phyloP scores from a whole-genome alignment of 106 monocot species.

The Dioscorea zingiberensis region DNA sequence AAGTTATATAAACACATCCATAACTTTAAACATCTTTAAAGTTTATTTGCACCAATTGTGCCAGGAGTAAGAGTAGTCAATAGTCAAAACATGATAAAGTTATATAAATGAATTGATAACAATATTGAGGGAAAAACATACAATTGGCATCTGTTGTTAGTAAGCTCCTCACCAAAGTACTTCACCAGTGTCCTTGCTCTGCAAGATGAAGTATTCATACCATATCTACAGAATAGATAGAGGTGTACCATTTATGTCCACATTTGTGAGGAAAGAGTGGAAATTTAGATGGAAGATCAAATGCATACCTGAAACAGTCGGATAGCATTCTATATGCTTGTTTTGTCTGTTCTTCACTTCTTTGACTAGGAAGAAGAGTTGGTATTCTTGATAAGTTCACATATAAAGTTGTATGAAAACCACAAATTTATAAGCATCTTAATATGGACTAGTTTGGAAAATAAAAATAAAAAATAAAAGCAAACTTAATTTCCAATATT shows the following conservation, averaged over 20 bases:
- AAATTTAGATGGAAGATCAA: not conserved
- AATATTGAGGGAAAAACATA: constrained; percentile 31
- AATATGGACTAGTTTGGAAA: too few relatives aligned
- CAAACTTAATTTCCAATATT: too few relatives aligned
- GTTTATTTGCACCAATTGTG: too few relatives aligned
- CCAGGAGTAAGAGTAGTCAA: too few relatives aligned
- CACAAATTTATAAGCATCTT: constrained; percentile 1
- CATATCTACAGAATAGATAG: constrained; percentile 55
- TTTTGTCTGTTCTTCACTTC: constrained; percentile 73
- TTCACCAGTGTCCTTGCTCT: constrained; percentile 79
- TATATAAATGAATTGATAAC: too few relatives aligned
- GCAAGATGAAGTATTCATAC: constrained; percentile 73
- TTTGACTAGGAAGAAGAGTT: constrained; percentile 86
- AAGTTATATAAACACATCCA: too few relatives aligned
- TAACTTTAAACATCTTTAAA: too few relatives aligned
- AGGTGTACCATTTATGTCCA: not conserved
- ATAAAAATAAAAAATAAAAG: too few relatives aligned
- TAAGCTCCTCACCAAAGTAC: constrained; percentile 89
- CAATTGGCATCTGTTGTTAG: constrained; percentile 47
- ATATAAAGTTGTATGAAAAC: constrained; percentile 56
- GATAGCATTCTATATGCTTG: constrained; percentile 85
- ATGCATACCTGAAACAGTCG: constrained; percentile 83
- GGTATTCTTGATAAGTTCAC: constrained; percentile 72
- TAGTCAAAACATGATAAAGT: too few relatives aligned
- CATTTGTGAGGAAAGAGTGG: not conserved